These are phyloP conservation scores for Fusarium luffae DNA, from an alignment of 2,329 filamentous ascomycete species.

Conservation along the genomic window DNA sequence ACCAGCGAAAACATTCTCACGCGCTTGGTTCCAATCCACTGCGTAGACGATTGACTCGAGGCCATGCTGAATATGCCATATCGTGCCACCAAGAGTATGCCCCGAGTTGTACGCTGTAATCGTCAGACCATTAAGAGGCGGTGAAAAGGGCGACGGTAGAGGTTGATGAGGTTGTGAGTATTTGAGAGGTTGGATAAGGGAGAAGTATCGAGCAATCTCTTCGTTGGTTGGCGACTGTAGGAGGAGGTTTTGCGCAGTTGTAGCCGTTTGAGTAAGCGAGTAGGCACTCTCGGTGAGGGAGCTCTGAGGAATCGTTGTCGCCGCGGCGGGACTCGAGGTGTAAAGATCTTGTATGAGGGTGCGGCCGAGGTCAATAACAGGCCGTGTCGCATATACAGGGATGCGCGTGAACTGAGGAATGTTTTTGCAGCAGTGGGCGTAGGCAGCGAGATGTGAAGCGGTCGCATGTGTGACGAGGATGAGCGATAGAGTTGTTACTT, in stretches of 20 bases:
- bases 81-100: conserved; percentile 94
- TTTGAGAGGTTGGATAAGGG: conserved; percentile 89
- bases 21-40: conserved; percentile 97
- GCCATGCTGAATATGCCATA: conserved; percentile 98
- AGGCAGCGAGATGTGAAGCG: conserved; percentile 89
- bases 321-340: conserved; percentile 85
- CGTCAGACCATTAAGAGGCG: conserved; percentile 88
- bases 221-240: conserved; percentile 79
- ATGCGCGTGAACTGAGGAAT: conserved; percentile 92
- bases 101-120: conserved; percentile 98
- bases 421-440: conserved; percentile 96
- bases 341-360: conserved; percentile 94
- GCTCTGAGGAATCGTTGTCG: conserved; percentile 80
- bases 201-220: conserved; percentile 93
- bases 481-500: conserved; percentile 90
- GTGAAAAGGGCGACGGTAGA: conserved; percentile 85
- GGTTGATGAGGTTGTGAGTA: conserved; percentile 97
- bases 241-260: conserved; percentile 66
- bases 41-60: conserved; percentile 97
- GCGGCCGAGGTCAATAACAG: conserved; percentile 91
- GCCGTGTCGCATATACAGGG: conserved; percentile 92
- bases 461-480: conserved; percentile 96
- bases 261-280: conserved; percentile 63
- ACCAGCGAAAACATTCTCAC: conserved; percentile 92
- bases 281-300: conserved; percentile 75